Evolutionary conservation across 768 basidiomycete genomes (phyloP), one percentile per base, ranked within the genome.

Genomic region (Astraeus odoratus): DNA sequence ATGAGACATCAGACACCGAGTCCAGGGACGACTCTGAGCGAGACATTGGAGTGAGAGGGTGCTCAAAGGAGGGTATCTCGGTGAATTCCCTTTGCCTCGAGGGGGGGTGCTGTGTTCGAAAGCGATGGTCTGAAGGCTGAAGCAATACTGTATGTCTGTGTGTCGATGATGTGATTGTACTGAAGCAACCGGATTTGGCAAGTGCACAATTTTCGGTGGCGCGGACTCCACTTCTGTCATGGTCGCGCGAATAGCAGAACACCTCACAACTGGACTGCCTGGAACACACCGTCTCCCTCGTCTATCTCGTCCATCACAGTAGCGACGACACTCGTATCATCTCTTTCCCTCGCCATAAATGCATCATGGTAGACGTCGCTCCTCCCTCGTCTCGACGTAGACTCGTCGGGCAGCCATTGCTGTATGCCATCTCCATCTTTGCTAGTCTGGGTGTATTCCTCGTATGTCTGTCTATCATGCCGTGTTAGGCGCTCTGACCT

Each of bases 371-470:
- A 49, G 54, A 61, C n/a, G 43, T 58, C 20, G 49, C 50, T 43
- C 49, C 50, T 25, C 51, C 48, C 43, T 51, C 58, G 40, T 59
- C 63, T 42, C 68, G 68, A 45, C 59, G 66, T 55, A 75, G 73
- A 67, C 80, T 90, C 37, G 86, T 90, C 33, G 87, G 86, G 52
- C 80, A 84, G 58, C 75, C 80, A 15, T 71, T 91, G 4, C 78
- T 91, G 39, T 89, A 89, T 58, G 76, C 80, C 15, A 82, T 89
- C 52, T 86, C 88, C 24, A 66, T 83, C 30, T 91, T 91, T 49
- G 84, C 82, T 48, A 87, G 86, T 67, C 68, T 91, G 29, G 88
- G 88, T 42, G 88, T 91, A 24, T 91, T 91, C 58, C 73, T 91
- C 53, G 87, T 91, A 51, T 59, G 83, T 71, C 10, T 8, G 39